Base-by-base conservation (phyloP, 352 stramenopile genomes). In the Phytopythium boreale region DNA sequence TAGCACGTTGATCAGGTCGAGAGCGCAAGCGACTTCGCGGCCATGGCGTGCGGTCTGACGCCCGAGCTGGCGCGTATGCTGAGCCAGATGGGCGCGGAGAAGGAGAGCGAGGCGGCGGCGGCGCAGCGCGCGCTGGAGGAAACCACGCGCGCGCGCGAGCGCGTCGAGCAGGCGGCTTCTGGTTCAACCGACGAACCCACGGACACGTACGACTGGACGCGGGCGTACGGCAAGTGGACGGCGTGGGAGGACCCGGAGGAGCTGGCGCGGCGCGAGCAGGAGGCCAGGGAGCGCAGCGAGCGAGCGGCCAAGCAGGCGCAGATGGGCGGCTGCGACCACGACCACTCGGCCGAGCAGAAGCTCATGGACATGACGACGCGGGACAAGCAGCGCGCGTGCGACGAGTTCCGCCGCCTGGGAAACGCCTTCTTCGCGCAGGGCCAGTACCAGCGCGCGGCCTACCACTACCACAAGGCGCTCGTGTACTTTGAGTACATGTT, bases 401-500 rank as follows among this genome's bases (percentile, higher is more conserved):
- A 92, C 56, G 71, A 87, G 50, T 91, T 92, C 57, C 77, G 83
- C 10, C 63, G 72, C 6, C 64, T 95, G 7, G 87, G 87, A 3
- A 93, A 92, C 57, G 62, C 71, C 27, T 93, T 95, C 67, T 93
- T 90, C 63, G 67, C 70, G 43, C 84, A 95, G 47, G 87, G 84
- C 3, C 84, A 95, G 74, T 93, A 84, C 62, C 83, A 93, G 61
- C 81, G 84, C 66, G 87, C 87, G 0, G 81, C 82, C 15, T 93
- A 84, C 57, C 78, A 93, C 57, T 95, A 92, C 66, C 85, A 95
- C 70, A 84, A 83, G 56, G 84, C 87, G 43, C 74, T 95, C 24
- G 77, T 93, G 50, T 92, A 93, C 61, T 95, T 95, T 69, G 87
- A 95, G 72, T 95, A 95, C 64, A 72, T 95, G 19, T 95, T 95